Evolutionary conservation across 1,284 basidiomycete species (phyloP).

Genomic region (Ganoderma meredithae): DNA sequence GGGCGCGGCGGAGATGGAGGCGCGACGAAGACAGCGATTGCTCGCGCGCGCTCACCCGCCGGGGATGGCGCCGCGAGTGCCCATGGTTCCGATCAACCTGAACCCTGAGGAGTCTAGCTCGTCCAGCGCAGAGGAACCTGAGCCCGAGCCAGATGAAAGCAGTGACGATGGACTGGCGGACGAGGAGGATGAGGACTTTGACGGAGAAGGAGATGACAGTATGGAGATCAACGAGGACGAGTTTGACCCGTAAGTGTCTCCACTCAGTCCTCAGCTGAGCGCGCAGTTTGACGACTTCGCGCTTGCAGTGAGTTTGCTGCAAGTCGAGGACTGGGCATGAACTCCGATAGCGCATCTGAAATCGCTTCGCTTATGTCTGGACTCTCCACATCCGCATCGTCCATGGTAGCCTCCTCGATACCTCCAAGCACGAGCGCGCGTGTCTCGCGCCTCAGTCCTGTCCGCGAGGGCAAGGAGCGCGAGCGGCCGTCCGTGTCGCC

Average conservation of each 20-base stretch:
- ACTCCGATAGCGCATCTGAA: constrained; percentile 67
- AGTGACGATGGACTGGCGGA: constrained; percentile 52
- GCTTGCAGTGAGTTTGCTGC: constrained; percentile 51
- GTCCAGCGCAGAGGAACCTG: constrained; percentile 30
- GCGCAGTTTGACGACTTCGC: constrained; percentile 50
- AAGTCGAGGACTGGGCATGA: constrained; percentile 40
- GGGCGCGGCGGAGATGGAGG: constrained; percentile 82
- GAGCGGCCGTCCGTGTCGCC: constrained; percentile 36
- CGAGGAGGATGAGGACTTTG: constrained; percentile 65
- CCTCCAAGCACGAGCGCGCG: constrained; percentile 50
- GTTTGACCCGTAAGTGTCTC: constrained; percentile 73
- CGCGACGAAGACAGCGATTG: constrained; percentile 68
- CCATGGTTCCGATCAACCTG: constrained; percentile 36
- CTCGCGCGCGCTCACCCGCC: constrained; percentile 39
- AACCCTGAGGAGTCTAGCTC: constrained; percentile 62
- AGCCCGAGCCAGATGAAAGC: constrained; percentile 40
- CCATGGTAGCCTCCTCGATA: constrained; percentile 52
- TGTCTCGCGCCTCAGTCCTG: constrained; percentile 69
- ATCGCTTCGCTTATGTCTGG: constrained; percentile 61
- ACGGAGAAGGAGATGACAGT: constrained; percentile 54
- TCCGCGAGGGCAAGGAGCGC: constrained; percentile 56
- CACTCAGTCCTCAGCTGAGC: constrained; percentile 18
- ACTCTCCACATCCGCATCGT: constrained; percentile 58
- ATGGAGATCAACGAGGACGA: constrained; percentile 72
- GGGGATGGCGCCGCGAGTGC: constrained; percentile 28